A percentile compares a stretch with the other conserved stretches of the same genome.
phyloP scores from a whole-genome alignment of 2,329 filamentous ascomycete genomes.

The Aschersonia sp. region DNA sequence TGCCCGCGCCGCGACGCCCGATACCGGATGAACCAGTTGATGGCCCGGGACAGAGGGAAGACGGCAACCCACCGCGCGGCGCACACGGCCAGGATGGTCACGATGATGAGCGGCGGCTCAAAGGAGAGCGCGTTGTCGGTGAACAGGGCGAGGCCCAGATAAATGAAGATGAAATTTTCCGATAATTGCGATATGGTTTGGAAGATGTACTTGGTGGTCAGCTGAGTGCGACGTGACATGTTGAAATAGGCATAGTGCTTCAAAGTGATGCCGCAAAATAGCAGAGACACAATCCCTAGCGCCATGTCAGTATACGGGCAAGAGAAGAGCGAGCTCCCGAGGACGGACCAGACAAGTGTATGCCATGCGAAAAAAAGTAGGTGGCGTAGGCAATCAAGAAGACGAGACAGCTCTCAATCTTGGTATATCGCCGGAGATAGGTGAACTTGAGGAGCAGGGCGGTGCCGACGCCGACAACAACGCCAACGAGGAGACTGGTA shows the following conservation, averaged over 20 bases:
- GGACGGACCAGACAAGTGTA: conserved; percentile 79
- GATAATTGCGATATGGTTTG: conserved; percentile 87
- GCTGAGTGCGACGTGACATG: conserved; percentile 93
- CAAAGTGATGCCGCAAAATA: conserved; percentile 95
- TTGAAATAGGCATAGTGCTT: conserved; percentile 99
- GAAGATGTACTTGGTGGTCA: conserved; percentile 96
- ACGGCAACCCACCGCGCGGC: conserved; percentile 86
- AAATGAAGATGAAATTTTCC: conserved; percentile 99
- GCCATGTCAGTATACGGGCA: neutral
- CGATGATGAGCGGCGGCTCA: conserved; percentile 87
- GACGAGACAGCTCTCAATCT: conserved; percentile 92
- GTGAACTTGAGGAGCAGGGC: conserved; percentile 90
- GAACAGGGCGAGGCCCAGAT: conserved; percentile 86
- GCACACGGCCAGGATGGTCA: conserved; percentile 84
- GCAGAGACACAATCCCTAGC: conserved; percentile 79
- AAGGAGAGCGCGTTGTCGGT: conserved; percentile 80
- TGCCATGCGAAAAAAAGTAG: conserved; percentile 94
- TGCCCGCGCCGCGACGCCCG: conserved; percentile 59
- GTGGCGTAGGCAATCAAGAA: conserved; percentile 90
- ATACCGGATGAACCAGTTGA: conserved; percentile 89
- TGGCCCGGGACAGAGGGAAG: conserved; percentile 75
- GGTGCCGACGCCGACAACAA: conserved; percentile 73
- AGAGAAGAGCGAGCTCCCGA: neutral
- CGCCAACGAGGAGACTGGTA: conserved; percentile 77
- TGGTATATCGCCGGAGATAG: conserved; percentile 78